A percentile compares a stretch with the other conserved stretches of the same genome.
Evolutionary conservation across 2,329 filamentous ascomycete genomes (phyloP).

Genomic region (Aschersonia sp.): DNA sequence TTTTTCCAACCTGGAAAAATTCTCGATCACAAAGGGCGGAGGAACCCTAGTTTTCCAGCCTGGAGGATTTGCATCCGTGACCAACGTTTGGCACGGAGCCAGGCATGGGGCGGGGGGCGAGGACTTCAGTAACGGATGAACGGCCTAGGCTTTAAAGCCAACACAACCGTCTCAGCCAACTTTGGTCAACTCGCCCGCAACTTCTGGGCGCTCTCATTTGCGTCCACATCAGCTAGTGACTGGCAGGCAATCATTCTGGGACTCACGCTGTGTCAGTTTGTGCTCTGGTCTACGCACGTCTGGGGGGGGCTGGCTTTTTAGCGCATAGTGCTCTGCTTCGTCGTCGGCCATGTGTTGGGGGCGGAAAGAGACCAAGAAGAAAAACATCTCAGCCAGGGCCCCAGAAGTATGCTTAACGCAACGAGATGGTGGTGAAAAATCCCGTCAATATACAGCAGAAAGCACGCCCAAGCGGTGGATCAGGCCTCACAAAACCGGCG

Average conservation of each 20-base stretch:
- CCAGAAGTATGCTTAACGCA: not conserved
- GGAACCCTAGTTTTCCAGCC: not conserved
- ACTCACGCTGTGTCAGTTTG: not conserved
- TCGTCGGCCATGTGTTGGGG: too few relatives aligned
- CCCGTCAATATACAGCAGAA: not conserved
- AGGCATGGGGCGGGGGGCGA: not conserved
- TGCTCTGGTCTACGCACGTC: not conserved
- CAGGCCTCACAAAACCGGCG: not conserved
- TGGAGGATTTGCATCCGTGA: not conserved
- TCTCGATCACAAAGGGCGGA: not conserved
- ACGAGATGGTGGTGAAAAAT: not conserved
- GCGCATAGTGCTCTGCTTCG: not conserved
- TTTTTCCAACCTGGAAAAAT: not conserved
- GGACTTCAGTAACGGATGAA: not conserved
- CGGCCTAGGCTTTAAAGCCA: not conserved
- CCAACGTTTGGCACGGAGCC: too few relatives aligned
- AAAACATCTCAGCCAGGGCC: too few relatives aligned
- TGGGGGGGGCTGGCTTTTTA: not conserved
- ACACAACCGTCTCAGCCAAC: not conserved
- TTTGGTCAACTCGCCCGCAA: not conserved
- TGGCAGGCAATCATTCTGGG: not conserved
- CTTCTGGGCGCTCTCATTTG: too few relatives aligned
- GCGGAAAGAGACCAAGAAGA: not conserved
- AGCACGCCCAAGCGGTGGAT: not conserved
- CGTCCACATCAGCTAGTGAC: too few relatives aligned